phyloP scores from a whole-genome alignment of 1,139 yeast species.

The Hyphopichia khmerensis region DNA sequence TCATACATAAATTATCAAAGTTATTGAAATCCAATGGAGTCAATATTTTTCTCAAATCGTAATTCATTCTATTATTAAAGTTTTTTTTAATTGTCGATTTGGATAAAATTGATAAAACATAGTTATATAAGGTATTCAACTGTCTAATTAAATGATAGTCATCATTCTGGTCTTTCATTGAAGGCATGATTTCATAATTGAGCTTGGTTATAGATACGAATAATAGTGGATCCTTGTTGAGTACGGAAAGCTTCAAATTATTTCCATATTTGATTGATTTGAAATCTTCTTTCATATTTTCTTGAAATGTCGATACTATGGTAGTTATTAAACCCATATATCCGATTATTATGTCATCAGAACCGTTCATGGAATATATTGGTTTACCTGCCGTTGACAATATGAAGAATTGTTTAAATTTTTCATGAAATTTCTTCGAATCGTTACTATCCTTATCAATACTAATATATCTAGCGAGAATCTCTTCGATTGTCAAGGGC shows the following conservation, averaged over 20 bases:
- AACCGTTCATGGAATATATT: slow-evolving; percentile 77
- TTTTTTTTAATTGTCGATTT: slow-evolving; percentile 69
- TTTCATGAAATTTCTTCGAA: slow-evolving; percentile 35
- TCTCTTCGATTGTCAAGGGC: slow-evolving; percentile 11
- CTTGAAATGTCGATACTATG: slow-evolving; percentile 59
- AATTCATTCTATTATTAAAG: slow-evolving; percentile 71
- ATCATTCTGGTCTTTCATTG: slow-evolving; percentile 22
- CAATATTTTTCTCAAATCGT: slow-evolving; percentile 74
- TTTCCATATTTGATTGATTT: slow-evolving; percentile 28
- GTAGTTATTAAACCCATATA: slow-evolving; percentile 76
- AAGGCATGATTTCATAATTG: slow-evolving; percentile 25
- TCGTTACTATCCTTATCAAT: slow-evolving; percentile 22
- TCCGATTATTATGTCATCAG: slow-evolving; percentile 68
- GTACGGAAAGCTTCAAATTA: slow-evolving; percentile 54
- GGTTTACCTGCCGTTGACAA: slow-evolving; percentile 95
- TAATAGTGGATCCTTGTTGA: slow-evolving; percentile 67
- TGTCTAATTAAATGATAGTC: slow-evolving; percentile 53
- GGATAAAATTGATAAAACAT: slow-evolving; percentile 76
- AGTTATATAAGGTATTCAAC: slow-evolving; percentile 71
- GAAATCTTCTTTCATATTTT: slow-evolving; percentile 32
- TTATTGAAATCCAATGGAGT: slow-evolving; percentile 69
- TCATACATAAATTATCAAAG: slow-evolving; percentile 59
- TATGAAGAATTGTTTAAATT: slow-evolving; percentile 71
- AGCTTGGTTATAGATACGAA: slow-evolving; percentile 69
- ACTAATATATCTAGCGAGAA: slow-evolving; percentile 14